Evolutionary conservation across 164 flowering plant species (phyloP), one percentile per base, ranked within the genome.

Genomic region (Warburgia ugandensis): DNA sequence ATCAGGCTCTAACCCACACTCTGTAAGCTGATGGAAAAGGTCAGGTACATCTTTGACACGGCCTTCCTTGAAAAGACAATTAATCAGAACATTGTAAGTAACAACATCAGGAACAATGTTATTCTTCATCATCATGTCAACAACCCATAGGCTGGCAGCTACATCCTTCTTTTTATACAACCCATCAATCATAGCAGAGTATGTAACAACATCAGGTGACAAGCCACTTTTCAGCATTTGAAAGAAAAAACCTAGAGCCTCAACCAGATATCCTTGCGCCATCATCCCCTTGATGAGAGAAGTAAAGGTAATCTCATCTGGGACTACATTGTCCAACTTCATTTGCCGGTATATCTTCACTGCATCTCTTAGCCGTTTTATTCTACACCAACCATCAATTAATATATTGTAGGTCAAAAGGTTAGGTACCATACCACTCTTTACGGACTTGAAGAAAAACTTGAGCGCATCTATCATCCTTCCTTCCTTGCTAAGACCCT

Each of bases 321-420:
- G 77, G n/a, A 28, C 36, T 21, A 71, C n/a, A 11, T 52, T 35
- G 37, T 51, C 46, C 33, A 21, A 30, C 5, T 41, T 32, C 72
- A 73, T 73, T 40, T 46, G 58, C 17, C 0, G 52, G 35, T 48
- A 71, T 39, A 73, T 56, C 52, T 64, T 73, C 30, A 66, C 31
- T 31, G 71, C 77, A 55, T 57, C 49, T 12, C 33, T 45, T 41
- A 67, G 29, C 17, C 45, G 46, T 33, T 68, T 66, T 29, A 55
- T 45, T 63, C 64, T 64, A 56, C 63, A 75, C 43, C 57, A 73
- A 40, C 81, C 79, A 62, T 76, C 77, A n/a, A 77, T 63, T 31
- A 77, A 59, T n/a, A 59, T 39, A 29, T 77, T 77, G 48, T 72
- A 69, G 17, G 27, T 48, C 59, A 58, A 29, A 9, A 53, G 36